These are phyloP conservation scores for Coffea eugenioides DNA, from an alignment of 257 asterid species.

Conservation along the genomic window DNA sequence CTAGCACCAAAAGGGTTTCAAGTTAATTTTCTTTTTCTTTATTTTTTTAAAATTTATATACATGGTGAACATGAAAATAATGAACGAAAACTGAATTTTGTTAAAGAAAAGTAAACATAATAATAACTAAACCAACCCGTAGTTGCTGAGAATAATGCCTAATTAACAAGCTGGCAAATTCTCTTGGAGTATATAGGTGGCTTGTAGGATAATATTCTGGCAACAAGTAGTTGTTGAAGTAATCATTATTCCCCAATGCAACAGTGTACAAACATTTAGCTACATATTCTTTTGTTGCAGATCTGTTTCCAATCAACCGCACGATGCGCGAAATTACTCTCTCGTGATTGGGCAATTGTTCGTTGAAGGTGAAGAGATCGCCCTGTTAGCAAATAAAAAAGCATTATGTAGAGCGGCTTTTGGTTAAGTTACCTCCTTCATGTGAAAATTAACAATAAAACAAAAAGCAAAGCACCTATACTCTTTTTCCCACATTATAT, in stretches of 20 bases:
- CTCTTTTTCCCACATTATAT: too few species aligned
- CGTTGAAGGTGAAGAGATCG: constrained; percentile 18
- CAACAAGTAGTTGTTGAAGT: constrained; percentile 59
- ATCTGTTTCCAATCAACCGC: constrained; percentile 28
- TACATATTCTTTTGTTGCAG: constrained; percentile 30
- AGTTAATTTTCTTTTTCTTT: too few species aligned
- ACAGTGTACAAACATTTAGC: constrained; percentile 57
- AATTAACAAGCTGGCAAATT: constrained; percentile 11
- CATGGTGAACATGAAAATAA: too few species aligned
- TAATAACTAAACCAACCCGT: constrained; percentile 1
- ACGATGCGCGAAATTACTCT: constrained; percentile 5
- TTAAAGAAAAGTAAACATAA: too few species aligned
- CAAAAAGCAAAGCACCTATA: too few species aligned
- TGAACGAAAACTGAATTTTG: not conserved
- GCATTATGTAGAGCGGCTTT: not conserved
- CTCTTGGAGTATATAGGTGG: constrained; percentile 10
- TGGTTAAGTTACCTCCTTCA: not conserved
- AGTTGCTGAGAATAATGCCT: constrained; percentile 20
- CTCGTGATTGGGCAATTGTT: constrained; percentile 22
- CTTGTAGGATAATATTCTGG: constrained; percentile 46
- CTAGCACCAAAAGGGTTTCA: constrained; percentile 13
- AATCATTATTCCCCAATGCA: constrained; percentile 58
- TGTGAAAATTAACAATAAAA: not conserved
- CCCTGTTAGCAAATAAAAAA: constrained; percentile 17
- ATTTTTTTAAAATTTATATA: too few species aligned